Base-by-base conservation (phyloP, 2,329 filamentous ascomycete species). In the Colletotrichum lupini region DNA sequence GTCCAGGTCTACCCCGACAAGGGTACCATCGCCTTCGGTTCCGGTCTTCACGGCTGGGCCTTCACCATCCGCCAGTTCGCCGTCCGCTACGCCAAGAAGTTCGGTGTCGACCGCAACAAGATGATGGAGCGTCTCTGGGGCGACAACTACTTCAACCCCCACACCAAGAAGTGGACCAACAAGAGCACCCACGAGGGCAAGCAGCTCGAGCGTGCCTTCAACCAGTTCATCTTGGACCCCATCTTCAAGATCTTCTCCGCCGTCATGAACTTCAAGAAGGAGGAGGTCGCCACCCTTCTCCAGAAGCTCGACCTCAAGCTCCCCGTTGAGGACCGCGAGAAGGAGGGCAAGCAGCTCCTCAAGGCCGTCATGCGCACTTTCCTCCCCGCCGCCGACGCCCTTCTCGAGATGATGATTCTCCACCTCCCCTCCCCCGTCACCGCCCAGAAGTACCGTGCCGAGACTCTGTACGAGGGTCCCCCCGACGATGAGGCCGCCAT, bases 121-220 rank as follows among this genome's bases (percentile, higher is more conserved):
- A 98, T 99, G 97, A 98, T 98, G 94, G 95, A 98, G 90, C 95
- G 97, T 93, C 95, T 99, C 80, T 99, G 97, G 97, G 97, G 97
- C 80, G 97, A 99, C 92, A 98, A 95, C 92, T 99, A 91, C 92
- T 99, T 99, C 94, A 98, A 99, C 92, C 94, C 97, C 80, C 91
- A 94, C 89, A 99, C 97, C 90, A 99, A 98, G 95, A 99, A 99
- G 93, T 99, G 97, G 97, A 96, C 95, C 86, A 98, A 94, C 91
- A 91, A 88, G 84, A 89, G 89, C 80, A 93, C 90, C 77, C 88
- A 94, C 83, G 95, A 98, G 82, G 96, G 95, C 83, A 93, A 98
- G 91, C 84, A 87, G 77, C 92, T 98, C 72, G 97, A 98, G 92
- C 97, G 97, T 93, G 95, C 96, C 80, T 99, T 99, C 94, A 97